Base-by-base conservation (phyloP, 2,329 filamentous ascomycete genomes). In the Beauveria bassiana region DNA sequence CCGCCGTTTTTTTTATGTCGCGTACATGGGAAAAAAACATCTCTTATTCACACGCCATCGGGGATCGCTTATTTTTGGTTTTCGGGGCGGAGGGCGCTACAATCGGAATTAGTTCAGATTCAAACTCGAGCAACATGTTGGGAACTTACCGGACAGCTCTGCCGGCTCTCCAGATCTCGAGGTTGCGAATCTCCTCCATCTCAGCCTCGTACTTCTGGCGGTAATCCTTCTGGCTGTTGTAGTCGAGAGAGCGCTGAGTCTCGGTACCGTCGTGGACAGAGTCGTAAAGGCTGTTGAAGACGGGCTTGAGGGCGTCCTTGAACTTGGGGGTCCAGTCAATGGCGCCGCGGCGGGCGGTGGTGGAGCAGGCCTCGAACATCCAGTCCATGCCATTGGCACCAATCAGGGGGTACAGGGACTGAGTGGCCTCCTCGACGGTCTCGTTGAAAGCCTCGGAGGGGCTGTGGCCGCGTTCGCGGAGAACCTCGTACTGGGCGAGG, bases 321-420 rank as follows among this genome's bases (percentile, higher is more conserved):
- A 99, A 99, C 76, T 85, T 85, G 78, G 88, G 88, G 76, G 89
- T 93, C 95, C 95, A 99, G 86, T 99, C 95, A 76, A 99, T 96
- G 80, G 95, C 95, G 79, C 95, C 95, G 75, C 95, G 93, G 74
- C 95, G 91, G 74, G 95, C 95, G 63, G 95, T 99, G 75, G 95
- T 99, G 66, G 93, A 98, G 90, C 95, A 99, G 69, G 95, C 95
- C 77, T 93, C 93, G 84, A 96, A 99, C 95, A 99, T 99, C 92
- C 96, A 99, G 85, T 99, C 95, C 95, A 99, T 98, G 74, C 95
- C 95, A 81, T 98, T 90, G 80, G 86, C 86, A 74, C 93, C 95
- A 74, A 99, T 99, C 74, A 99, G 85, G 67, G 95, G 95, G 86
- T 99, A 99, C 74, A 99, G 84, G 69, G 86, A 91, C 86, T 99